phyloP scores from a whole-genome alignment of 2,329 filamentous ascomycete species.

The Helicocarpus griseus region DNA sequence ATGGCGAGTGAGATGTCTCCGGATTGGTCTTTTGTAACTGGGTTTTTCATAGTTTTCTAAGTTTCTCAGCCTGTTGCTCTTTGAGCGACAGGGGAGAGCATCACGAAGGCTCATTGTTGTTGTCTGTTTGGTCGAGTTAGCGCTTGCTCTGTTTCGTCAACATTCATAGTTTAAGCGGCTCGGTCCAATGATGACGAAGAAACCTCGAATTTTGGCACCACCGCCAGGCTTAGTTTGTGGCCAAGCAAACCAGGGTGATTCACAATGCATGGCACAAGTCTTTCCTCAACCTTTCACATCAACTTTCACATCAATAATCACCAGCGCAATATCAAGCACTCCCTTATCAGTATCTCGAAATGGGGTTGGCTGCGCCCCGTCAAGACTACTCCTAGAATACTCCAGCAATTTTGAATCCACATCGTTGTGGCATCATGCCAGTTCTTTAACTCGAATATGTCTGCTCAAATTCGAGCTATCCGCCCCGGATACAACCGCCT shows the following conservation, averaged over 20 bases:
- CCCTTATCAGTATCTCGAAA: not conserved
- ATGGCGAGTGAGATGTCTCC: not conserved
- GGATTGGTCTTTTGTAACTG: not conserved
- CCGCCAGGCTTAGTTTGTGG: not conserved
- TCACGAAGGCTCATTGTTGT: not conserved
- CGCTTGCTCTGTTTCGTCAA: constrained; percentile 1
- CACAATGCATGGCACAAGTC: not conserved
- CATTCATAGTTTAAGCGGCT: not conserved
- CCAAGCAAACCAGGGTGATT: constrained; percentile 1
- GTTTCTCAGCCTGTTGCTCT: not conserved
- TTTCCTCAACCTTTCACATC: not conserved
- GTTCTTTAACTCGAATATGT: too few species aligned
- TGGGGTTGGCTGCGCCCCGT: too few species aligned
- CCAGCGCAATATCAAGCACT: not conserved
- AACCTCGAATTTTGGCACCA: not conserved
- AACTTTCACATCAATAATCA: not conserved
- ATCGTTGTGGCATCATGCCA: too few species aligned
- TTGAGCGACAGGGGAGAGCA: not conserved
- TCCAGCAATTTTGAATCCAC: too few species aligned
- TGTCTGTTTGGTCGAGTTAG: constrained; percentile 2
- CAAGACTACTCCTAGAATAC: too few species aligned
- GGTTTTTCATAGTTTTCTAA: not conserved
- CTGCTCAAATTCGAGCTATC: too few species aligned
- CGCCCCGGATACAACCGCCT: too few species aligned
- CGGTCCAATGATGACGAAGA: not conserved